These are phyloP conservation scores for Ophiostoma novo-ulmi DNA, from an alignment of 2,329 filamentous ascomycete genomes.

Conservation along the genomic window DNA sequence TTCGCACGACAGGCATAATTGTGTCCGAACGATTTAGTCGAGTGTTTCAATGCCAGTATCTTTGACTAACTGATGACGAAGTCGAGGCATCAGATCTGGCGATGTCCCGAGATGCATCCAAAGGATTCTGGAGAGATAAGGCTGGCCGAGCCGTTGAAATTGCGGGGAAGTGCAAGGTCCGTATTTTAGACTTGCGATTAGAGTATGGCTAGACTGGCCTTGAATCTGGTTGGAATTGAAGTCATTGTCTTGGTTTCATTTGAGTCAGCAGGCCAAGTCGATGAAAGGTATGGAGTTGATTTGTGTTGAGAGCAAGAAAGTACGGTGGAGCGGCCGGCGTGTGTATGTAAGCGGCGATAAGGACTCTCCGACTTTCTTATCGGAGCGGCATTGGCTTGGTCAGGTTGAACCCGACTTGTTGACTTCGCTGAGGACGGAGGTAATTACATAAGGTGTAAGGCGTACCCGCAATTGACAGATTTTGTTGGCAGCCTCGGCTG, in stretches of 20 bases:
- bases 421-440: not conserved
- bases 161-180: constrained; percentile 6
- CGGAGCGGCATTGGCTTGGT: not conserved
- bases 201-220: not conserved
- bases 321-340: not conserved
- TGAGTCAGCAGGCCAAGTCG: not conserved
- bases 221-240: not conserved
- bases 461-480: not conserved
- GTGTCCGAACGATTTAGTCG: too few species aligned
- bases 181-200: not conserved
- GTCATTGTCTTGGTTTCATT: not conserved
- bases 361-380: not conserved
- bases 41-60: not conserved
- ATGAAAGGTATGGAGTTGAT: too few species aligned
- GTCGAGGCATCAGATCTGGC: not conserved
- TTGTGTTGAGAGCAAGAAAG: not conserved
- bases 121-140: not conserved
- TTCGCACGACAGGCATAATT: too few species aligned
- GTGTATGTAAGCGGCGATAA: constrained; percentile 7
- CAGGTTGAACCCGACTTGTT: not conserved
- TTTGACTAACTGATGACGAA: not conserved
- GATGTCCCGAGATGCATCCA: not conserved
- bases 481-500: constrained; percentile 23
- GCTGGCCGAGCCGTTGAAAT: constrained; percentile 4
- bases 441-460: constrained; percentile 9